phyloP scores from a whole-genome alignment of 768 basidiomycete species.

The Phylloporus sp. region DNA sequence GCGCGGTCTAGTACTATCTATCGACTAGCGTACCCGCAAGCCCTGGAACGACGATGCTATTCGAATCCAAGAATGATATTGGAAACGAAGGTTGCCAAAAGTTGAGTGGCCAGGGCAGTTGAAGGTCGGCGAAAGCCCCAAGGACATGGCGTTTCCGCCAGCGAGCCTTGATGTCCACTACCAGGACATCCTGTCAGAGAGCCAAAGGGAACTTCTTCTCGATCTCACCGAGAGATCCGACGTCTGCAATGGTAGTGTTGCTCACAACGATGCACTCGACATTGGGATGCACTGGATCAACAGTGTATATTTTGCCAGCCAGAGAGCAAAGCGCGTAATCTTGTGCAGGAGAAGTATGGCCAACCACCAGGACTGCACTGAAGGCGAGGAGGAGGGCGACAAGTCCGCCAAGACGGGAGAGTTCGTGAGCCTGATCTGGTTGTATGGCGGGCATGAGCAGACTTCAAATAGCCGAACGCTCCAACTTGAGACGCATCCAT shows the following conservation, averaged over 20 bases:
- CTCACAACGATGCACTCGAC: slow-evolving; percentile 62
- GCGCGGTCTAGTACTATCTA: not conserved
- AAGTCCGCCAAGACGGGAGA: not conserved
- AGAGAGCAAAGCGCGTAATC: slow-evolving; percentile 60
- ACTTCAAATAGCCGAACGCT: too few relatives aligned
- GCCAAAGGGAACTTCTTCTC: not conserved
- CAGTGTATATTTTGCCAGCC: slow-evolving; percentile 60
- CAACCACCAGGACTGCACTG: not conserved
- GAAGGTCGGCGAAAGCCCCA: slow-evolving; percentile 2
- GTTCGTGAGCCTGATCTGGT: not conserved
- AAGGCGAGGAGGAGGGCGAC: slow-evolving; percentile 8
- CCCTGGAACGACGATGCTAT: slow-evolving; percentile 64
- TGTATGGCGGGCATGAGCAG: too few relatives aligned
- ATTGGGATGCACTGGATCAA: slow-evolving; percentile 47
- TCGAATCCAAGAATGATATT: slow-evolving; percentile 25
- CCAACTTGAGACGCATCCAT: too few relatives aligned
- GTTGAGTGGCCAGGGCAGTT: slow-evolving; percentile 23
- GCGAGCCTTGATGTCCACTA: slow-evolving; percentile 24
- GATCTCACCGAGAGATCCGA: slow-evolving; percentile 45
- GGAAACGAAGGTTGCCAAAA: slow-evolving; percentile 18
- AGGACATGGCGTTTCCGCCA: slow-evolving; percentile 14
- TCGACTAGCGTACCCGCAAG: slow-evolving; percentile 51
- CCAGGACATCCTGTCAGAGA: not conserved
- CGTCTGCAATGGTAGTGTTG: slow-evolving; percentile 42
- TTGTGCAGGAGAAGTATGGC: not conserved